Evolutionary conservation across 495 filamentous ascomycete genomes (phyloP), one percentile per base, ranked within the genome.

Genomic region (Symbiotaphrina buchneri): DNA sequence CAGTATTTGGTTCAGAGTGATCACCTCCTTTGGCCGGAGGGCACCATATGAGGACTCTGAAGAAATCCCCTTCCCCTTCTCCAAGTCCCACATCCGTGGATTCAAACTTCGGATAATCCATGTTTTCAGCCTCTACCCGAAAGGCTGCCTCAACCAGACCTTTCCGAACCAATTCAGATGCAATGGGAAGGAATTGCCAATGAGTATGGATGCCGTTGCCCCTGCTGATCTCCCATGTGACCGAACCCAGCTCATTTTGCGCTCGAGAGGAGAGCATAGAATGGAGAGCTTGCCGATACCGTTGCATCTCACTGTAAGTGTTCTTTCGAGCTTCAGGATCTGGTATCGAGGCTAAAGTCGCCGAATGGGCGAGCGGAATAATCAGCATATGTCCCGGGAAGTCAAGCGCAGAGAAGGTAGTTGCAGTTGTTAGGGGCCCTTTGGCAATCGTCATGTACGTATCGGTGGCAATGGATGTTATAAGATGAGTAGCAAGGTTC

Each of bases 131-230:
- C 43, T 84, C 66, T 10, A 82, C 76, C 35, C 71, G 67, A 58
- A 92, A 92, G 0, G 68, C 83, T 0, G 74, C 78, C 42, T 83
- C 74, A 5, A 90, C 76, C 1, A 84, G 56, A 0, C 73, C 71
- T 25, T 66, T 63, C 6, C 44, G 47, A 24, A 91, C 58, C 15
- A 78, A 49, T 7, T 70, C 59, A 0, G 58, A 45, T 0, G 74
- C 62, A 1, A 91, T 61, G 2, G 87, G 85, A 19, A 94, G 57
- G 42, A 90, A 85, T 55, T 97, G 87, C 87, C 85, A 94, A 44
- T 93, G 87, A 0, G 65, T 59, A 46, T 97, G 87, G 31, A 94
- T 72, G 15, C 81, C 80, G 7, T 59, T 58, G 2, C 53, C 55
- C 11, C 82, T 68, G 42, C 68, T 79, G 39, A 97, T 73, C 52